Base-by-base conservation (phyloP, 371 early-diverging fungal genomes). In the Catenaria anguillulae region DNA sequence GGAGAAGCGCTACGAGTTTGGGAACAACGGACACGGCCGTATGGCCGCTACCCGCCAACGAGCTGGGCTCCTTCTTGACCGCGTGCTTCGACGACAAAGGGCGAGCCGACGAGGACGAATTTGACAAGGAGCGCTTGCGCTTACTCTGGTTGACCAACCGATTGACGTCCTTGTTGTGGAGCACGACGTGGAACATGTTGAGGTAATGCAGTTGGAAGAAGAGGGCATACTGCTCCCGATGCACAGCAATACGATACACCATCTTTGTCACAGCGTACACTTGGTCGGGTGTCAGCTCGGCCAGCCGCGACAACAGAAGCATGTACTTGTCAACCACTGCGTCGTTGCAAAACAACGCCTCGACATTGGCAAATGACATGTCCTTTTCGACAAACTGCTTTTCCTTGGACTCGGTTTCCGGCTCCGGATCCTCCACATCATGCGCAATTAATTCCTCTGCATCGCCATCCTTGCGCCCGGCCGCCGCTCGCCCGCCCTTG, bases 201-300 rank as follows among this genome's bases (percentile, higher is more conserved):
- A 50, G 26, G 31, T 50, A 50, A 31, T 50, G 13, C 61, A 76
- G 78, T 75, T 78, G 76, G 66, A 72, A 87, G 60, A 85, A 80
- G 2, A 82, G 61, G 8, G 79, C 72, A 50, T 77, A 74, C n/a
- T 70, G 70, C 45, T 74, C 64, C 54, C 74, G 71, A 60, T 81
- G 83, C 26, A 87, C 82, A 64, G 82, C 82, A 17, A 85, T 73
- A 15, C 88, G 75, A 64, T 87, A 83, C 52, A 87, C 77, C 71
- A 85, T 71, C 12, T 69, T 73, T 1, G 82, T 75, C 2, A 80
- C 76, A 55, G 74, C 76, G 45, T 74, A 73, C 8, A 85, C 60
- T 37, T 72, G 70, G 15, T 73, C 70, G 8, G 75, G 75, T 26
- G 77, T 68, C 36, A 85, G 60, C 19, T 2, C 10, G 2, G 63